Base-by-base conservation (phyloP, 1,284 basidiomycete species). In the Microbotryomycetes sp. region DNA sequence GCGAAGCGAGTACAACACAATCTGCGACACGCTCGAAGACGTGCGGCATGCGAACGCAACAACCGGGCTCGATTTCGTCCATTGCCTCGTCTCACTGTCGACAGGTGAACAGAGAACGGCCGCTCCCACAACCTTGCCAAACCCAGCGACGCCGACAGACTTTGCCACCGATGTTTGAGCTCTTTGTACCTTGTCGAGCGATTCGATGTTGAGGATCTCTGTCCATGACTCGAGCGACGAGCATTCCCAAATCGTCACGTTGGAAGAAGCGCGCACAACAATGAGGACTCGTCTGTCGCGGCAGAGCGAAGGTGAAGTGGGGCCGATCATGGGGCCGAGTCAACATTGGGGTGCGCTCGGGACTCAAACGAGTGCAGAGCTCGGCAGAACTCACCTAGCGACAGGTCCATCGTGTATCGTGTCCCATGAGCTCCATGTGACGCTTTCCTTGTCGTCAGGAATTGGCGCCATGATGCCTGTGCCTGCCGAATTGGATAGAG, bases 151-250 rank as follows among this genome's bases (percentile, higher is more conserved):
- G 30, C 52, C 22, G 23, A 46, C 42, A n/a, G n/a, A n/a, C n/a
- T n/a, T n/a, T 50, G 16, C 32, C 47, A 1, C 31, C 47, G 28
- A 19, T 36, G 19, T 3, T 25, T 48, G 46, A 25, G 14, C 22
- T 31, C 22, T 49, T 12, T 54, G 45, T 2, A 53, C 53, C 9
- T 3, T 9, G 14, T 65, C 56, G 55, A 66, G 51, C 9, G 62
- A 49, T 0, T 42, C 49, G 19, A 68, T 32, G 28, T 56, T 63
- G 59, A 66, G 50, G 16, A 68, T 15, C 49, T 68, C 61, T 56
- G 25, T 23, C 64, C 64, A 68, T 19, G 54, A 31, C 14, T 65
- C 61, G 64, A 65, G 66, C 49, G 26, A 25, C 32, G 64, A 64
- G 36, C 59, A 61, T 45, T 68, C 59, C 64, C 64, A 68, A 5